Evolutionary conservation across 805 yeast genomes (phyloP).

Genomic region (Yueomyces sinensis): DNA sequence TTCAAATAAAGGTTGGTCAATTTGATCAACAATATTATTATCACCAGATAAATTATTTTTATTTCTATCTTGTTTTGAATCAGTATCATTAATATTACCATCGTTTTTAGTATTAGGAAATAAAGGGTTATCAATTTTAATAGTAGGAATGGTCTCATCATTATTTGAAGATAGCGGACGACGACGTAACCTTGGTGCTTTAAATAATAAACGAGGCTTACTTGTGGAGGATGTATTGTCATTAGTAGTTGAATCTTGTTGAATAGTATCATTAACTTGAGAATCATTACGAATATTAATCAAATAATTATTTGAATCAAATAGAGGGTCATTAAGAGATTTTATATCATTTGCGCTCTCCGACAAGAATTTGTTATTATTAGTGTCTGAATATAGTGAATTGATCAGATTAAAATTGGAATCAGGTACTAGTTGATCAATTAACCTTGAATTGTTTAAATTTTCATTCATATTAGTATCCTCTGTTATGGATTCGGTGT

Average conservation of each 20-base stretch:
- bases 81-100: not conserved
- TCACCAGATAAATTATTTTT: slow-evolving; percentile 2
- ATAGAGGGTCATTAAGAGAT: slow-evolving; percentile 23
- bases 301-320: slow-evolving; percentile 16
- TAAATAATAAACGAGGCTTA: slow-evolving; percentile 31
- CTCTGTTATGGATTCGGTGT: not conserved
- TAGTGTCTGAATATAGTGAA: slow-evolving; percentile 19
- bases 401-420: slow-evolving; percentile 2
- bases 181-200: slow-evolving; percentile 35
- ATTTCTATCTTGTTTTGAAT: slow-evolving; percentile 12
- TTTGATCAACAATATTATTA: slow-evolving; percentile 10
- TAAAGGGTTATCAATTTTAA: not conserved
- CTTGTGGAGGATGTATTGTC: slow-evolving; percentile 2
- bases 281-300: slow-evolving; percentile 9
- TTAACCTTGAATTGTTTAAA: not conserved
- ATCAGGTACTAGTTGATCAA: not conserved
- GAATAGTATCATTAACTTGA: not conserved
- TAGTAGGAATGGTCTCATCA: slow-evolving; percentile 10
- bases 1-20: slow-evolving; percentile 15
- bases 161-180: slow-evolving; percentile 18
- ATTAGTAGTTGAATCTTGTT: not conserved
- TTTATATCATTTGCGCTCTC: slow-evolving; percentile 10
- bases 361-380: slow-evolving; percentile 32
- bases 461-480: not conserved
- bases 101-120: not conserved